A percentile compares a stretch with the other conserved stretches of the same genome.
These are phyloP conservation scores for Odonthalia washingtoniensis DNA, from an alignment of 31 red algal genomes.

Conservation along the genomic window DNA sequence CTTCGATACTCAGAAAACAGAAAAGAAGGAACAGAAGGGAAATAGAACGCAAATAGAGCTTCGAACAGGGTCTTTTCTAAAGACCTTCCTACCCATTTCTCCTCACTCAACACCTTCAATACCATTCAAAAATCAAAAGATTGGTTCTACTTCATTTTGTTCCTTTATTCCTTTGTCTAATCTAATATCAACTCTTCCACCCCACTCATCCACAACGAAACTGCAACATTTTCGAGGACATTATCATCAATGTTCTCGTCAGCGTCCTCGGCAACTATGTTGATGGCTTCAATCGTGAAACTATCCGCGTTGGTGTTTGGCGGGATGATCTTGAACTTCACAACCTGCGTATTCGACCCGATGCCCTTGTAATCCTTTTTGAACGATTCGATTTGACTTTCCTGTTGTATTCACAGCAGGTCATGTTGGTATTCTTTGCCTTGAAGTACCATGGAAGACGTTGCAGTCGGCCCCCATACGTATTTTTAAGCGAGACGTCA, in stretches of 20 bases:
- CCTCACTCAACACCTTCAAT: too few relatives aligned
- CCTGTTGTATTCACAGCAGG: slow-evolving; percentile 84
- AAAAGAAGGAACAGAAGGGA: too few relatives aligned
- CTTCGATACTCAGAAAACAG: too few relatives aligned
- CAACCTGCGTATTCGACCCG: slow-evolving; percentile 85
- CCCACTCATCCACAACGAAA: too few relatives aligned
- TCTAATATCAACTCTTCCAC: too few relatives aligned
- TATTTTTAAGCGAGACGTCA: slow-evolving; percentile 86
- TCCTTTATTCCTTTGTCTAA: too few relatives aligned
- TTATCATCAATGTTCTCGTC: slow-evolving; percentile 92
- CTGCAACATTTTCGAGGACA: slow-evolving; percentile 94
- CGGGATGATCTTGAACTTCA: slow-evolving; percentile 88
- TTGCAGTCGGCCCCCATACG: slow-evolving; percentile 85
- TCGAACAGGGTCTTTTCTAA: too few relatives aligned
- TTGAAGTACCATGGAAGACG: slow-evolving; percentile 97
- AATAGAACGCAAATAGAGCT: too few relatives aligned
- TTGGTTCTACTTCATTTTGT: too few relatives aligned
- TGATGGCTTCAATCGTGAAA: slow-evolving; percentile 89
- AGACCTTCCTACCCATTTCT: too few relatives aligned
- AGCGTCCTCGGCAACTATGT: slow-evolving; percentile 95
- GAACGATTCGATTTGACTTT: slow-evolving; percentile 83
- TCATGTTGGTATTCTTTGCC: slow-evolving; percentile 79
- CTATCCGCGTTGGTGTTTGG: slow-evolving; percentile 95
- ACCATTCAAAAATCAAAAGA: too few relatives aligned
- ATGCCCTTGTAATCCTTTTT: slow-evolving; percentile 88